Percentiles rank a stretch among this genome's conserved stretches.
phyloP scores from a whole-genome alignment of 345 rosid species.

The Acer saccharum region DNA sequence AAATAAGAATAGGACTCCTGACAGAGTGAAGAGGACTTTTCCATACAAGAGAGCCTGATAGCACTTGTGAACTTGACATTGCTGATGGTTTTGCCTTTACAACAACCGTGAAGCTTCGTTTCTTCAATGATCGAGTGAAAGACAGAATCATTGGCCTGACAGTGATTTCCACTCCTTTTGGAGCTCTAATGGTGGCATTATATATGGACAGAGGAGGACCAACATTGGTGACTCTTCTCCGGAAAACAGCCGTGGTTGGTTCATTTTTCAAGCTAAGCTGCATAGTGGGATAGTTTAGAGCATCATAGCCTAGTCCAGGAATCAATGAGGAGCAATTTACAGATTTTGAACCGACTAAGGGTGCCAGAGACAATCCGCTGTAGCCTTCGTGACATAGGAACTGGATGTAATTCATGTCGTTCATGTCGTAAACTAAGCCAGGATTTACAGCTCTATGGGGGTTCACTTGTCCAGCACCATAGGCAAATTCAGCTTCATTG shows the following conservation, averaged over 20 bases:
- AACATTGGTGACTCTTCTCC: conserved; percentile 76
- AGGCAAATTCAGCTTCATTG: conserved; percentile 71
- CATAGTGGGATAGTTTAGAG: conserved; percentile 84
- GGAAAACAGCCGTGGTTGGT: conserved; percentile 49
- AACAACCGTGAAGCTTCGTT: conserved; percentile 69
- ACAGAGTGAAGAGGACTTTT: conserved; percentile 55
- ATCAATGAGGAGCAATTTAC: conserved; percentile 69
- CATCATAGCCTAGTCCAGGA: conserved; percentile 71
- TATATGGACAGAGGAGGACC: conserved; percentile 53
- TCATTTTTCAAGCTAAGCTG: conserved; percentile 47
- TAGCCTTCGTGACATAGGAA: conserved; percentile 85
- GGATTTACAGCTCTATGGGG: conserved; percentile 65
- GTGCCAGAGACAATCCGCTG: conserved; percentile 51
- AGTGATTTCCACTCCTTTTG: conserved; percentile 58
- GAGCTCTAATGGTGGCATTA: conserved; percentile 61
- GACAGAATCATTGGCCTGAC: conserved; percentile 58
- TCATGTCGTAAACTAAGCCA: conserved; percentile 77
- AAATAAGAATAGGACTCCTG: conserved; percentile 74
- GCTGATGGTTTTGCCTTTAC: conserved; percentile 52
- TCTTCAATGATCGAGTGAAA: conserved; percentile 49
- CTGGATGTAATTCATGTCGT: conserved; percentile 71
- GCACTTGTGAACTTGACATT: conserved; percentile 33
- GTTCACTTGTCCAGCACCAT: conserved; percentile 81
- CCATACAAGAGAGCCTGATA: conserved; percentile 76
- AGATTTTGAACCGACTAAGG: conserved; percentile 50